Evolutionary conservation across 2,329 filamentous ascomycete species (phyloP), one percentile per base, ranked within the genome.

Genomic region (Cordyceps farinosa): DNA sequence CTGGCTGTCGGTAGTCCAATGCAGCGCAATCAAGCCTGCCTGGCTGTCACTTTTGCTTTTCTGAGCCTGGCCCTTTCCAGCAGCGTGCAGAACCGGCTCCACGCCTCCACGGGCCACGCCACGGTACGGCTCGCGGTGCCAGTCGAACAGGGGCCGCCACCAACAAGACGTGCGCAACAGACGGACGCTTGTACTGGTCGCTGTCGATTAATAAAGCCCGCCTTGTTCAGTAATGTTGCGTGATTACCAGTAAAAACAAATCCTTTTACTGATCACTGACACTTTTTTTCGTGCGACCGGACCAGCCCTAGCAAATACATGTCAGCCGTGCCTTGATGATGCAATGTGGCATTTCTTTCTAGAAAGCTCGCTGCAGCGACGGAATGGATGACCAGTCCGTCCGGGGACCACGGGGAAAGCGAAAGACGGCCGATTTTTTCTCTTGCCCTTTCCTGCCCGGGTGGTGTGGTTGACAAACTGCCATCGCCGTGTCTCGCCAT

Each of bases 361-460:
- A 61, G 57, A 52, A 60, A 51, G 17, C 32, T 27, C 55, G 17
- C n/a, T n/a, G 32, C 30, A 11, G 30, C 32, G 22, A 50, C 51
- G 59, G 59, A 62, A 62, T 40, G 51, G 27, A 55, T 62, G 59
- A 62, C 51, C 59, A 48, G 48, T 60, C 57, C 57, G 38, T 9
- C 48, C 48, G 58, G 38, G 32, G 38, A 53, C 38, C n/a, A 61
- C 58, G 58, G 58, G 29, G 48, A 61, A n/a, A 27, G 59, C 51
- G 42, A 62, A 27, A 15, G 34, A 30, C 17, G n/a, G 2, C 22
- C 22, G 38, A 48, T 53, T 32, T 47, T 29, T 30, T 51, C 15
- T 30, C 13, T 6, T 47, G 10, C 22, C 22, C 22, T 22, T 50
- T 29, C 51, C 29, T 34, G 27, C 56, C 9, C 10, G 13, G n/a